These are phyloP conservation scores for Dioscorea alata DNA, from an alignment of 106 monocot species.

Conservation along the genomic window DNA sequence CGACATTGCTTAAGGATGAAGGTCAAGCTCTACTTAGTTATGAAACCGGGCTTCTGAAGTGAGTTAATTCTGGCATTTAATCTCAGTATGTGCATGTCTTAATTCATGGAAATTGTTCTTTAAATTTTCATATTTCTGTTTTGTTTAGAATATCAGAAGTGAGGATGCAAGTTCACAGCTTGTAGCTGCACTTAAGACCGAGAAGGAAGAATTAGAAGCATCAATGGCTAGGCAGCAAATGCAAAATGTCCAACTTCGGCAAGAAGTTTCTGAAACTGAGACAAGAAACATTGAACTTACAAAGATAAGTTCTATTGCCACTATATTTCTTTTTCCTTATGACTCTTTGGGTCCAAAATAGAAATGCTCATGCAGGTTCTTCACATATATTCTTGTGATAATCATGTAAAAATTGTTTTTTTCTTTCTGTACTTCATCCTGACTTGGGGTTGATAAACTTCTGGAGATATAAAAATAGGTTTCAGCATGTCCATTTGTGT, in stretches of 20 bases:
- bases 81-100: background rate
- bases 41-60: constrained; percentile 75
- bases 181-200: constrained; percentile 37
- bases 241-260: constrained; percentile 51
- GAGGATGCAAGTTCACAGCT: constrained; percentile 30
- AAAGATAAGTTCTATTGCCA: constrained; percentile 32
- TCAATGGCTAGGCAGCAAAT: no score
- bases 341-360: no score
- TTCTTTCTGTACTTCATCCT: no score
- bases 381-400: no score
- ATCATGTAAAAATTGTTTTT: no score
- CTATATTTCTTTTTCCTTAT: background rate
- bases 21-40: constrained; percentile 53
- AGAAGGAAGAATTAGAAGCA: no score
- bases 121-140: background rate
- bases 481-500: no score
- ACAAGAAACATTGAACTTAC: constrained; percentile 53
- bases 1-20: constrained; percentile 46
- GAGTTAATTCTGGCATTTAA: constrained; percentile 6
- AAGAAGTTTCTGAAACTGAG: constrained; percentile 61
- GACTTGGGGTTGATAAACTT: no score
- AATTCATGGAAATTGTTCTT: background rate
- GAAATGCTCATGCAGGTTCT: no score
- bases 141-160: constrained; percentile 35
- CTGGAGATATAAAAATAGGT: no score